Evolutionary conservation across 108 stramenopile species (phyloP).

Genomic region (Discostella stelligeroides): DNA sequence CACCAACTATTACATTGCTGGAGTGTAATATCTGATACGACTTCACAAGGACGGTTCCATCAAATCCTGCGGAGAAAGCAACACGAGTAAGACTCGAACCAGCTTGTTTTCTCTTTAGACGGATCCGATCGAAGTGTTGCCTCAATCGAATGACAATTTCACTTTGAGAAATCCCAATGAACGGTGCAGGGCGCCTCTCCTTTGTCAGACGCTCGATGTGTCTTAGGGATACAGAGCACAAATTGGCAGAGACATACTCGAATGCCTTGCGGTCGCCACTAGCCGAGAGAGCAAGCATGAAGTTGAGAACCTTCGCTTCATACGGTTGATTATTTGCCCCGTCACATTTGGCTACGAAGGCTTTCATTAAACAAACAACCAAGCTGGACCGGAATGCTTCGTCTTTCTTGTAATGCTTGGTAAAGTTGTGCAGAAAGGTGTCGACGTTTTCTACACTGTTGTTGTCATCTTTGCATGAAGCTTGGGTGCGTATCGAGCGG

Average conservation of each 20-base stretch:
- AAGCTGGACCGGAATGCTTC: too few relatives aligned
- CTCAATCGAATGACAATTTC: not conserved
- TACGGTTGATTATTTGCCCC: too few relatives aligned
- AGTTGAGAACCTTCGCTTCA: too few relatives aligned
- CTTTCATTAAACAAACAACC: too few relatives aligned
- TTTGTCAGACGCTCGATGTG: not conserved
- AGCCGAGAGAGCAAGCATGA: not conserved
- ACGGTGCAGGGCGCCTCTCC: not conserved
- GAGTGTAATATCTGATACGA: not conserved
- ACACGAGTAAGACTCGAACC: not conserved
- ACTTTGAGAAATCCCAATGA: not conserved
- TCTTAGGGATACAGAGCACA: not conserved
- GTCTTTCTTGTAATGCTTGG: too few relatives aligned
- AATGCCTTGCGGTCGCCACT: not conserved
- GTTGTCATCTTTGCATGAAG: too few relatives aligned
- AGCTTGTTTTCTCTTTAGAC: not conserved
- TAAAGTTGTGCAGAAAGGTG: too few relatives aligned
- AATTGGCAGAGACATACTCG: constrained; percentile 1
- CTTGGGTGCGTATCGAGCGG: too few relatives aligned
- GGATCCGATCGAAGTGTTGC: not conserved
- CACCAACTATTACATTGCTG: constrained; percentile 16
- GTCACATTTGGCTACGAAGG: too few relatives aligned
- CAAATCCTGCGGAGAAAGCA: constrained; percentile 12
- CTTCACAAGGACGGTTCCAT: constrained; percentile 2
- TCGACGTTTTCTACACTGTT: too few relatives aligned